Percentiles rank a stretch among this genome's conserved stretches.
Evolutionary conservation across 139 green algal species (phyloP).

Genomic region (Chlorella sp.): DNA sequence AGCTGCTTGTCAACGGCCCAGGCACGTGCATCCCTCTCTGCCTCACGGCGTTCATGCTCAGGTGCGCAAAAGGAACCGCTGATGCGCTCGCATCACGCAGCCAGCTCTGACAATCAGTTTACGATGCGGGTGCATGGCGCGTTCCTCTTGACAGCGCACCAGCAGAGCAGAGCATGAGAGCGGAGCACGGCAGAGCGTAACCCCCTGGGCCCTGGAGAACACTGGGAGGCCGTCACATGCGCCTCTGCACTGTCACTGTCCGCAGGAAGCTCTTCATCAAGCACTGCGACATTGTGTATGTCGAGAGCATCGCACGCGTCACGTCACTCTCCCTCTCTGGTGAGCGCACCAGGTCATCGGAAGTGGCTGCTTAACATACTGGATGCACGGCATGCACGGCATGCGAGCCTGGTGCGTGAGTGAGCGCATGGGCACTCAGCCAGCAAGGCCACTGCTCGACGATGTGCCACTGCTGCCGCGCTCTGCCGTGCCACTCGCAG

Average conservation of each 20-base stretch:
- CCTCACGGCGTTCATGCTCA: constrained; percentile 38
- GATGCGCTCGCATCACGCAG: too few relatives aligned
- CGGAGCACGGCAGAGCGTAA: too few relatives aligned
- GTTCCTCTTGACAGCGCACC: too few relatives aligned
- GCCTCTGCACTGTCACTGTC: not conserved
- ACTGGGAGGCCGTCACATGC: too few relatives aligned
- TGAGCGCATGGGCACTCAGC: not conserved
- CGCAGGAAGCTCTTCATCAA: constrained; percentile 36
- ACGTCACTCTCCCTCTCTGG: constrained; percentile 61
- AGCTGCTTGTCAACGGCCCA: constrained; percentile 70
- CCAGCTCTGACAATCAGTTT: too few relatives aligned
- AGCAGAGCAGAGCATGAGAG: too few relatives aligned
- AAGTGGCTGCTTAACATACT: too few relatives aligned
- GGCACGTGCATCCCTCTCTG: constrained; percentile 84
- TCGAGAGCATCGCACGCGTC: constrained; percentile 84
- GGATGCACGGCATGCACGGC: not conserved
- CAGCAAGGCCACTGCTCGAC: not conserved
- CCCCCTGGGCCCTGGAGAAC: too few relatives aligned
- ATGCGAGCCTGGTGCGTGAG: not conserved
- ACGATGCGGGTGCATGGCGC: too few relatives aligned
- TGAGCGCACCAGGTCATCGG: too few relatives aligned
- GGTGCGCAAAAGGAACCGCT: too few relatives aligned
- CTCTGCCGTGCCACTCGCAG: constrained; percentile 7
- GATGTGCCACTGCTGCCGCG: not conserved
- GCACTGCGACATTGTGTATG: constrained; percentile 59